phyloP scores from a whole-genome alignment of 1,139 yeast species.

The Yamadazyma atlantica region DNA sequence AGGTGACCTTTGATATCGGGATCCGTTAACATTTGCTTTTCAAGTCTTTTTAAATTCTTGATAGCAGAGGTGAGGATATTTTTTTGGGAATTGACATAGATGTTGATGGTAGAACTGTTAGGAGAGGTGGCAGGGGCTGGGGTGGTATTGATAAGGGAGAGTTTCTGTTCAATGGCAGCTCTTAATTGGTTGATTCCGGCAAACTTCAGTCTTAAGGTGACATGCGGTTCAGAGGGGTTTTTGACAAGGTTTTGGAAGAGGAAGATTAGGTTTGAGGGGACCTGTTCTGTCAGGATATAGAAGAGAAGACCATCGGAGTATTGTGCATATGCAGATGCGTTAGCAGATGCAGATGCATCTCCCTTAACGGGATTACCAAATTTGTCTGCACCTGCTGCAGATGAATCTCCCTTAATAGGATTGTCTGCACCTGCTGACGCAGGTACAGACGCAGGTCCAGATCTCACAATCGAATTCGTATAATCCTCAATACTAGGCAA shows the following conservation, averaged over 20 bases:
- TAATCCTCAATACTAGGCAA: constrained; percentile 50
- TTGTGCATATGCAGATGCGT: too few relatives aligned
- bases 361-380: constrained; percentile 28
- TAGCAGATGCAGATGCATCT: too few relatives aligned
- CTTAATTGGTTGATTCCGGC: constrained; percentile 61
- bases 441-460: too few relatives aligned
- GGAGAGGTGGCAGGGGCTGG: constrained; percentile 8
- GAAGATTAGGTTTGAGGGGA: constrained; percentile 49
- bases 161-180: constrained; percentile 49
- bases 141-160: constrained; percentile 27
- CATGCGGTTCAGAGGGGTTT: constrained; percentile 39
- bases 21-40: constrained; percentile 49
- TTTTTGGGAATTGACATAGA: constrained; percentile 46
- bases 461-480: constrained; percentile 38
- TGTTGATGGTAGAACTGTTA: constrained; percentile 27
- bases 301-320: constrained; percentile 44
- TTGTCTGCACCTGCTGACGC: too few relatives aligned
- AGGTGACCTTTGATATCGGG: constrained; percentile 38
- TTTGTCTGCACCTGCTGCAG: too few relatives aligned
- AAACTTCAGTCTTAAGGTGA: constrained; percentile 52
- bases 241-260: constrained; percentile 54
- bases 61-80: constrained; percentile 43
- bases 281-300: constrained; percentile 33
- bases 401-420: too few relatives aligned
- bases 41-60: constrained; percentile 48